phyloP scores from a whole-genome alignment of 2,329 filamentous ascomycete genomes.

The Nemania diffusa region DNA sequence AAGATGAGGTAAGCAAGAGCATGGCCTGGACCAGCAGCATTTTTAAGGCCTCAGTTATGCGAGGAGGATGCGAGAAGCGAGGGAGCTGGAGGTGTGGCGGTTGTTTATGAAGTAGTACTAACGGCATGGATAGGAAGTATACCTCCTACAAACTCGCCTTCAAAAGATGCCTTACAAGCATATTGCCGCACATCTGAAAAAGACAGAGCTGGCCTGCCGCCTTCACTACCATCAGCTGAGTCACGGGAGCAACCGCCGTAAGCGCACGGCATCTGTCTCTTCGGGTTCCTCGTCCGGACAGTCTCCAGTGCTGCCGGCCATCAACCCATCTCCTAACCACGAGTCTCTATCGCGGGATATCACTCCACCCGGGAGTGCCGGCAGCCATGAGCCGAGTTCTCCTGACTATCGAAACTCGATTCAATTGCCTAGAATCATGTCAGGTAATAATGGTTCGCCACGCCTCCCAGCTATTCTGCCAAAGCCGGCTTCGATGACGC shows the following conservation, averaged over 20 bases:
- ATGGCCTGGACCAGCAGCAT: not conserved
- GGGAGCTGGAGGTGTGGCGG: not conserved
- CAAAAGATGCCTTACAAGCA: conserved; percentile 94
- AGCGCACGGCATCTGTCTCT: conserved; percentile 77
- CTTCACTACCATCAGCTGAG: conserved; percentile 89
- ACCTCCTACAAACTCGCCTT: conserved; percentile 83
- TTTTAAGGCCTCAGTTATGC: not conserved
- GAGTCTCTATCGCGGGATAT: conserved; percentile 61
- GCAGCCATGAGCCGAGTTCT: conserved; percentile 58
- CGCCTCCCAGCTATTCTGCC: conserved; percentile 72
- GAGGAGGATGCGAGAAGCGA: not conserved
- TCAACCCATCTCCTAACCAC: conserved; percentile 62
- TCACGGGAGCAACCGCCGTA: conserved; percentile 82
- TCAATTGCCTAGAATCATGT: conserved; percentile 66
- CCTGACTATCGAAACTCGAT: conserved; percentile 56
- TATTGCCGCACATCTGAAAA: conserved; percentile 85
- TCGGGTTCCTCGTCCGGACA: conserved; percentile 69
- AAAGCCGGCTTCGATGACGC: conserved; percentile 67
- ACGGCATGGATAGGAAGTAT: conserved; percentile 71
- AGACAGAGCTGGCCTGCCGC: conserved; percentile 87
- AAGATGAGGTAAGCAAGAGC: conserved; percentile 75
- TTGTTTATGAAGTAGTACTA: conserved; percentile 30
- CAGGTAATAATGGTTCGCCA: conserved; percentile 57
- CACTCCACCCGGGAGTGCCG: conserved; percentile 59
- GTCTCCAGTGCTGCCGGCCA: conserved; percentile 61